Evolutionary conservation across 2,329 filamentous ascomycete genomes (phyloP), one percentile per base, ranked within the genome.

Genomic region (Lecanicillium sp.): DNA sequence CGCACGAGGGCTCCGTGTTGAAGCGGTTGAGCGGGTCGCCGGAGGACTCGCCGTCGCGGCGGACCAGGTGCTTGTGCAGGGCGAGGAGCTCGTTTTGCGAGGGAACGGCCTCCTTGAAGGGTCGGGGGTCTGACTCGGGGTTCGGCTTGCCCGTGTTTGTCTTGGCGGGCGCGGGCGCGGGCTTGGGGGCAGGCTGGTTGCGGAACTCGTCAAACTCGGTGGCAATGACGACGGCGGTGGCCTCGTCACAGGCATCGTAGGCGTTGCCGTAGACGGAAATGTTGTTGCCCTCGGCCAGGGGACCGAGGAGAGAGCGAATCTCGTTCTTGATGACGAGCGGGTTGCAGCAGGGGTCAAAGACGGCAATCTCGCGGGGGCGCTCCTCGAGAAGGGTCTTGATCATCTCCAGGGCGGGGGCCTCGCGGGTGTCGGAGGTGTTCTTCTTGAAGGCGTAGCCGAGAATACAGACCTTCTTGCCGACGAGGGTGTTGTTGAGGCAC

Each of bases 401-500:
- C 53, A 87, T 78, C 55, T 83, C 80, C 19, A 87, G 73, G 0
- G 84, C 82, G 0, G 84, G 79, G 36, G 79, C 81, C 61, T 89
- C 86, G 30, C 86, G 76, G 5, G 84, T 86, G 60, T 90, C 86
- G 19, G 78, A 79, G 0, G 86, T 90, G 62, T 88, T 78, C 66
- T 87, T 86, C 72, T 91, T 90, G 69, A 87, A 90, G 8, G 86
- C 83, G 56, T 84, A 90, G 4, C 87, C 87, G 5, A 90, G 73
- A 2, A 90, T 70, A 3, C 83, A 75, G 12, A 90, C 69, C 66
- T 86, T 88, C 70, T 88, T 88, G 51, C 78, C 77, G 3, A 73
- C 72, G 5, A 89, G 69, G 9, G 82, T 86, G 60, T 83, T 82
- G 65, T 86, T 82, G 44, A 90, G 72, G 47, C 77, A 78, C 51